Evolutionary conservation across 2,329 filamentous ascomycete genomes (phyloP), one percentile per base, ranked within the genome.

Genomic region (Hymenoscyphus linearis): DNA sequence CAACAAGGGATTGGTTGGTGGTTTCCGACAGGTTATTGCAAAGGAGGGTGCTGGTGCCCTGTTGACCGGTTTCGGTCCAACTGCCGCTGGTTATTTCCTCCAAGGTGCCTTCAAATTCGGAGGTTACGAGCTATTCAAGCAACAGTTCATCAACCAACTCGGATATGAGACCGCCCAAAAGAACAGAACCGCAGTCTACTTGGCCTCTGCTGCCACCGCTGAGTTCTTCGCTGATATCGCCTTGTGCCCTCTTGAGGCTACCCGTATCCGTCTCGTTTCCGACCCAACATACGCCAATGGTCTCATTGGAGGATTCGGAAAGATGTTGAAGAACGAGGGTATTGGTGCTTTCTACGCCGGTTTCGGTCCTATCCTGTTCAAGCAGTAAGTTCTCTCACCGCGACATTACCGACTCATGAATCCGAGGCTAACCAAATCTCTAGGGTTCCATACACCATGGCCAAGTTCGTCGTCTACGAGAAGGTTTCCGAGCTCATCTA

Each of bases 121-220:
- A 77, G 91, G 91, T 76, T 96, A 96, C 79, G 91, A 96, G 81
- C 88, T 96, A 81, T 96, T 96, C 89, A 96, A 96, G 88, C 85
- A 93, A 82, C 89, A 95, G 80, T 85, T 81, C 75, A 95, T 96
- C 79, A 88, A 91, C 82, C 65, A 82, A 66, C 78, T 96, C 73
- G 91, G 91, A 74, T 86, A 87, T 76, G 89, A 93, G 78, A 85
- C 81, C 67, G 90, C 90, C 71, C 82, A 82, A 72, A 84, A 91
- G 77, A 91, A 93, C 85, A 85, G 89, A 71, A 91, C 88, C 65
- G 85, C 85, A 68, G 86, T 93, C 79, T 93, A 93, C 84, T 84
- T 91, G 68, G 89, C 83, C 69, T 87, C 86, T 50, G 80, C 85
- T 67, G 86, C 82, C 60, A 76, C 78, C 60, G 86, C 85, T 64